phyloP scores from a whole-genome alignment of 1,139 yeast species.

The Pichia sp. region DNA sequence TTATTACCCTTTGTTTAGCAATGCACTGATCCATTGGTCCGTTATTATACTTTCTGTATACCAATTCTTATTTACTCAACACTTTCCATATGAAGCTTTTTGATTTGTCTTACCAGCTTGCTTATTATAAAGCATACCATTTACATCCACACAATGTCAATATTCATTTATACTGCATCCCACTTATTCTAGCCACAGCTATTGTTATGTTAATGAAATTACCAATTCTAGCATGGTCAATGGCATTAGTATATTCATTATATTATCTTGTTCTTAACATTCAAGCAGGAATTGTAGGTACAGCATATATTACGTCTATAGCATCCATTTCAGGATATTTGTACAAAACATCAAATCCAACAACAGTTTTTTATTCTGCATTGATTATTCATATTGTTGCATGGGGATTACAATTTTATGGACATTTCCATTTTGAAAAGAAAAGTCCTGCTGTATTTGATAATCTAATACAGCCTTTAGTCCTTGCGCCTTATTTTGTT shows the following conservation, averaged over 20 bases:
- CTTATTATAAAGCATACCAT: constrained; percentile 82
- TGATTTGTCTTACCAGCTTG: constrained; percentile 59
- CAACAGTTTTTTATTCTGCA: constrained; percentile 27
- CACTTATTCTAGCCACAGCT: constrained; percentile 59
- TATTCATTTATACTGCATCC: constrained; percentile 78
- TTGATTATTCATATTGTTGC: constrained; percentile 41
- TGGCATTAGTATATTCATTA: constrained; percentile 34
- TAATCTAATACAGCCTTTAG: constrained; percentile 75
- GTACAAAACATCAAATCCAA: constrained; percentile 2
- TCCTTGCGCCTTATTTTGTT: constrained; percentile 88
- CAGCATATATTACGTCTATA: constrained; percentile 29
- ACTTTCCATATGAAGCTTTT: constrained; percentile 25
- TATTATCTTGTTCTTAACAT: constrained; percentile 42
- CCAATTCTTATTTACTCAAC: too few species aligned
- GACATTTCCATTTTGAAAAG: constrained; percentile 77
- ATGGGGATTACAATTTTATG: constrained; percentile 87
- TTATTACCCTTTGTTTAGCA: too few species aligned
- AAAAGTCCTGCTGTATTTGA: constrained; percentile 86
- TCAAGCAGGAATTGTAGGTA: constrained; percentile 37
- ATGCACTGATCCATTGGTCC: too few species aligned
- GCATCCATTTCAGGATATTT: constrained; percentile 13
- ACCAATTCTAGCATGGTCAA: constrained; percentile 29
- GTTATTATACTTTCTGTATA: too few species aligned
- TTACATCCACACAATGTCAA: constrained; percentile 47
- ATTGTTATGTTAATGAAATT: constrained; percentile 36